phyloP scores from a whole-genome alignment of 225 moss, liverwort and hornwort species.

The Lunularia cruciata region DNA sequence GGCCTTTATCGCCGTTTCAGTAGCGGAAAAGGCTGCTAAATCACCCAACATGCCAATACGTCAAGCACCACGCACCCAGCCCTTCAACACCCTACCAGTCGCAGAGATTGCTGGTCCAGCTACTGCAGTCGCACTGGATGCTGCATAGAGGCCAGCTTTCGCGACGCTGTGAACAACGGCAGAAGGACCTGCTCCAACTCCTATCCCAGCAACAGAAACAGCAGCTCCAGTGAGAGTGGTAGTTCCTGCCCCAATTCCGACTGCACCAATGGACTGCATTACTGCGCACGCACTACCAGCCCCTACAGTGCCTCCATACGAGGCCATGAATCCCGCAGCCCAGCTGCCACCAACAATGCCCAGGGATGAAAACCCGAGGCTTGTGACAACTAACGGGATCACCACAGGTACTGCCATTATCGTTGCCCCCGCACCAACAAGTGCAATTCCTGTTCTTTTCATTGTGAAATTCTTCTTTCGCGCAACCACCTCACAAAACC shows the following conservation, averaged over 20 bases:
- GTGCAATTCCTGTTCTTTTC: no score
- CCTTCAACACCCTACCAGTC: no score
- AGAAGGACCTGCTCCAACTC: neutral
- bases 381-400: neutral
- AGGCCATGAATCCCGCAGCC: slow-evolving; percentile 12
- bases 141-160: no score
- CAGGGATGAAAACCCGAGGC: neutral
- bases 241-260: neutral
- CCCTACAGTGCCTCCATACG: neutral
- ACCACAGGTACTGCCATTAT: neutral
- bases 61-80: no score
- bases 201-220: neutral
- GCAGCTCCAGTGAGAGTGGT: neutral
- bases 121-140: no score
- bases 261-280: slow-evolving; percentile 9
- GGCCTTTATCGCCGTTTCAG: no score
- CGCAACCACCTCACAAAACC: no score
- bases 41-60: no score
- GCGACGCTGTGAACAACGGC: neutral
- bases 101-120: no score
- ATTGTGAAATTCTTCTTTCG: no score
- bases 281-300: slow-evolving; percentile 1
- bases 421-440: no score
- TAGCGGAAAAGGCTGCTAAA: no score
- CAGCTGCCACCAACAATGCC: neutral